Evolutionary conservation across 108 stramenopile species (phyloP).

Genomic region (Discostella pseudostelligera): DNA sequence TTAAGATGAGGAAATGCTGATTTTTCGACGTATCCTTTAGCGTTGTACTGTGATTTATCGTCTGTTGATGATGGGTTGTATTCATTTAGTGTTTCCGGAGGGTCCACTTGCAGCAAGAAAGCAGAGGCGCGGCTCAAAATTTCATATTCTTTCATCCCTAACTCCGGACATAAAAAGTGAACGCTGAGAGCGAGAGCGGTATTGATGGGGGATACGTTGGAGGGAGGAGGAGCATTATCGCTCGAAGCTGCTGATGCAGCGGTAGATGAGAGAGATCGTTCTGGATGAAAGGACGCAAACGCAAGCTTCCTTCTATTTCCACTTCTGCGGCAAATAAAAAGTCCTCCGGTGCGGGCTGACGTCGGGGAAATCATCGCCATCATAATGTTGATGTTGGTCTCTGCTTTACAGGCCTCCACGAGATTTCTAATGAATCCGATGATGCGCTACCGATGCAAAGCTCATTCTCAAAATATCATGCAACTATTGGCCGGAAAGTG

Average conservation of each 20-base stretch:
- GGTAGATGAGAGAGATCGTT: constrained; percentile 7
- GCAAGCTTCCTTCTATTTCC: constrained; percentile 2
- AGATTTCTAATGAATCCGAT: too few relatives aligned
- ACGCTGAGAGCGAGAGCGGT: constrained; percentile 78
- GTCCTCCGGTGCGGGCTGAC: not conserved
- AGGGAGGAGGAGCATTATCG: not conserved
- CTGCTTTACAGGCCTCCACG: too few relatives aligned
- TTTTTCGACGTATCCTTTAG: constrained; percentile 45
- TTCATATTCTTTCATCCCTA: constrained; percentile 88
- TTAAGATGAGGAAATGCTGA: constrained; percentile 34
- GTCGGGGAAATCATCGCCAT: not conserved
- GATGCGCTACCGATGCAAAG: too few relatives aligned
- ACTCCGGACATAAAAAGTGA: constrained; percentile 76
- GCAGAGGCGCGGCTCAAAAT: constrained; percentile 77
- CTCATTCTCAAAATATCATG: too few relatives aligned
- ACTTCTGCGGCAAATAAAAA: not conserved
- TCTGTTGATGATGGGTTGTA: not conserved
- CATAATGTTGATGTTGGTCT: not conserved
- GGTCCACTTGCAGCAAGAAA: constrained; percentile 77
- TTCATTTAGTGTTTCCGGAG: constrained; percentile 34
- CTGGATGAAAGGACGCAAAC: not conserved
- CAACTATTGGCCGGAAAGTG: too few relatives aligned
- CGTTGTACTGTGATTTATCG: constrained; percentile 17
- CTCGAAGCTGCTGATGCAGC: not conserved
- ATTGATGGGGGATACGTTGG: constrained; percentile 24